Evolutionary conservation across 2,329 filamentous ascomycete species (phyloP).

Genomic region (Drechslerella stenobrocha): DNA sequence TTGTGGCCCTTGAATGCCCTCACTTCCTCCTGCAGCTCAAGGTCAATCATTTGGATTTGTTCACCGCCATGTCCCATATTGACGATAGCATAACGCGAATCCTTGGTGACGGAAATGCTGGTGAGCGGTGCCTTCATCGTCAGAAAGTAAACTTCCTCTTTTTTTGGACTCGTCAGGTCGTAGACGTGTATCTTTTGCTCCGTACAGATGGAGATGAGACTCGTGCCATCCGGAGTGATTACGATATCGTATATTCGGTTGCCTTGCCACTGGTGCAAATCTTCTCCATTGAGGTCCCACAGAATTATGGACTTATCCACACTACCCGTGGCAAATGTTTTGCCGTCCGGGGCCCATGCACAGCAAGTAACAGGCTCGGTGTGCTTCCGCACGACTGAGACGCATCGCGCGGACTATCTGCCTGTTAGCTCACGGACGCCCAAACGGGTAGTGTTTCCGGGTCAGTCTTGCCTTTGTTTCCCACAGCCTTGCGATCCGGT

Average conservation of each 20-base stretch:
- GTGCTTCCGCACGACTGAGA: conserved; percentile 70
- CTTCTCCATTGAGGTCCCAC: conserved; percentile 68
- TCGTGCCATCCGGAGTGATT: conserved; percentile 77
- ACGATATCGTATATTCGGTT: conserved; percentile 82
- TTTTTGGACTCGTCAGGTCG: conserved; percentile 74
- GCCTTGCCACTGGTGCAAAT: conserved; percentile 68
- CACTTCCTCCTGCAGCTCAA: conserved; percentile 71
- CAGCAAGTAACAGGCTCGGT: conserved; percentile 84
- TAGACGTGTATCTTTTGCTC: conserved; percentile 75
- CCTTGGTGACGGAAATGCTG: conserved; percentile 76
- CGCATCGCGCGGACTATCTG: conserved; percentile 65
- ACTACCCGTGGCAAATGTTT: conserved; percentile 76
- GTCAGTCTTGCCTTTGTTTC: conserved; percentile 64
- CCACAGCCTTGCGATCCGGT: conserved; percentile 75
- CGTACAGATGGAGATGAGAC: conserved; percentile 76
- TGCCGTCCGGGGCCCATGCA: conserved; percentile 80
- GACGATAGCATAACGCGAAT: conserved; percentile 79
- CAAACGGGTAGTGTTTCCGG: conserved; percentile 53
- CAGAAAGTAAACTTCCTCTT: conserved; percentile 68
- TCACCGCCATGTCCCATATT: conserved; percentile 67
- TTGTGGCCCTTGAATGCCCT: conserved; percentile 75
- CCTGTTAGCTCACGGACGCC: conserved; percentile 59
- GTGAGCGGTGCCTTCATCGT: conserved; percentile 69
- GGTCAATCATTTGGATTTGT: conserved; percentile 76
- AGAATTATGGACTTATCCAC: conserved; percentile 71